Conservation (phyloP, 2,329 filamentous ascomycete species). For the Colletotrichum melonis region DNA sequence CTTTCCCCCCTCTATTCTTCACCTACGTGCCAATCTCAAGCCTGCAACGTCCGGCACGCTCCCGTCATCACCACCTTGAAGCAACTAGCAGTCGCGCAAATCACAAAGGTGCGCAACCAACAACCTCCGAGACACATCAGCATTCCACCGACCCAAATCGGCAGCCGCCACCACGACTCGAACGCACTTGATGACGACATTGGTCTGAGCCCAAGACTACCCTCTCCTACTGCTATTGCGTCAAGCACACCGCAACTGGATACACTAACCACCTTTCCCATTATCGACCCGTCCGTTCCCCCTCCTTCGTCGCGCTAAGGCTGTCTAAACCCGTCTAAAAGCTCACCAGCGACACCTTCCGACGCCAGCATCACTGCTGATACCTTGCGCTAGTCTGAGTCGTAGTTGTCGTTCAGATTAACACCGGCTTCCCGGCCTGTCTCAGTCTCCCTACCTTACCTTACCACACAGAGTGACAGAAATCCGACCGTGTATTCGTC, state of each 20-base stretch:
- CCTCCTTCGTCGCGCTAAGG: conserved; percentile 6
- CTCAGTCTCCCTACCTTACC: not conserved
- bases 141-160: conserved; percentile 25
- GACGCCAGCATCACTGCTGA: not conserved
- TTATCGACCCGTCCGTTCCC: not conserved
- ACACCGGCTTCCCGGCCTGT: not conserved
- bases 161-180: conserved; percentile 16
- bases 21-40: not conserved
- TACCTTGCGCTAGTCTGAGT: conserved; percentile 9
- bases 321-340: conserved; percentile 21
- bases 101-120: not conserved
- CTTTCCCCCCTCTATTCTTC: not conserved
- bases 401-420: not conserved
- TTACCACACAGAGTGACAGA: too few relatives aligned
- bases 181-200: conserved; percentile 27
- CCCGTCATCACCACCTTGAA: not conserved
- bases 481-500: not conserved
- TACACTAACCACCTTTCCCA: conserved; percentile 14
- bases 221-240: conserved; percentile 17
- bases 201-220: conserved; percentile 23
- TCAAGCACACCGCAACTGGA: conserved; percentile 15
- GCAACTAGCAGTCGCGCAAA: not conserved
- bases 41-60: not conserved
- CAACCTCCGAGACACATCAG: conserved; percentile 7
- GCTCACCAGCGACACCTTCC: not conserved